Evolutionary conservation across 768 basidiomycete species (phyloP), one percentile per base, ranked within the genome.

Genomic region (Grammothele lineata): DNA sequence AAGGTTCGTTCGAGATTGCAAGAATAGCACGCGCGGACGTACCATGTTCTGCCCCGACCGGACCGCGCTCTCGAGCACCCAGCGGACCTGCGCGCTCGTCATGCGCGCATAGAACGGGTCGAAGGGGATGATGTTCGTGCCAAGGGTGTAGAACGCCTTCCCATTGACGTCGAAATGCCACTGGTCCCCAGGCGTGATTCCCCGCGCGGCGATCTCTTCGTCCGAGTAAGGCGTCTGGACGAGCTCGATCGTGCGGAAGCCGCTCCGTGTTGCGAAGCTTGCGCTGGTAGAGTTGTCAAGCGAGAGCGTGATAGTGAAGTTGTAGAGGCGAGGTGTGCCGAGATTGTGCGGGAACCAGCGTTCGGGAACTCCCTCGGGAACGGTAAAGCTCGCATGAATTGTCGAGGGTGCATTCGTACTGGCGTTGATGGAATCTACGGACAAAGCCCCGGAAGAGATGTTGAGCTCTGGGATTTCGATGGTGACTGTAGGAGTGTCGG

Each of bases 81-180:
- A 81, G 26, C 74, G 62, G 6, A 77, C 76, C 46, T 71, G 65
- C 21, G 75, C 76, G 10, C 73, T 68, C 9, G 71, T 71, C 11
- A 67, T 73, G 33, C 80, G 66, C 24, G 76, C 62, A 49, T 80
- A 80, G 58, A 82, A 81, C 7, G 75, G 74, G 60, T 82, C 80
- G 52, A 78, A 80, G 1, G 80, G 80, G 46, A 81, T 78, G 53
- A 79, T 71, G 44, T 80, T 81, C 21, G 76, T 78, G 8, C 80
- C 78, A 8, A 72, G 66, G 40, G 70, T 73, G 48, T 77, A 80
- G 54, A 81, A 78, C 12, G 71, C 69, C 56, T 72, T 72, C 9
- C 80, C 79, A 42, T 81, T 80, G 47, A 81, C 68, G 50, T 74
- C 69, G 56, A 81, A 81, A 57, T 80, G 77, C 73, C 77, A 80